A percentile compares a stretch with the other conserved stretches of the same genome.
Conservation (phyloP, 345 rosid species). For the Atalantia buxifolia region DNA sequence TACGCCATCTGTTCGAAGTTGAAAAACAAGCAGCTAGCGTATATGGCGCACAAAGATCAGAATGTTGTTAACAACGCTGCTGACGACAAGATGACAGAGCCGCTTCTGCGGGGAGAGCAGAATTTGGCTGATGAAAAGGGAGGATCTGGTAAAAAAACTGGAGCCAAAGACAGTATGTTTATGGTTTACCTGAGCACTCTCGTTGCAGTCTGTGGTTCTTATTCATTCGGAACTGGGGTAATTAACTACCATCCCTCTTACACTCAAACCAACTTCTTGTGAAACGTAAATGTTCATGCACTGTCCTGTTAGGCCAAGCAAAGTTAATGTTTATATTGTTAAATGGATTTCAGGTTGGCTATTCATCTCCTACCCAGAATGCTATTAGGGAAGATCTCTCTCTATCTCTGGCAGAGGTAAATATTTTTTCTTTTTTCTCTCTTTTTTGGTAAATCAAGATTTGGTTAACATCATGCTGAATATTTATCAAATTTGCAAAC, state of each 20-base stretch:
- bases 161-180: conserved; percentile 39
- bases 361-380: conserved; percentile 82
- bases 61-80: neutral
- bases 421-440: too few relatives aligned
- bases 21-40: neutral
- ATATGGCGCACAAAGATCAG: conserved; percentile 34
- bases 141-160: conserved; percentile 5
- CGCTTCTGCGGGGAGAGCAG: conserved; percentile 31
- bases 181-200: conserved; percentile 81
- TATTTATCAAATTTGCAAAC: neutral
- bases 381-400: conserved; percentile 74
- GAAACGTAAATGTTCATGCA: neutral
- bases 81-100: conserved; percentile 27
- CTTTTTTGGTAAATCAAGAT: too few relatives aligned
- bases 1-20: neutral
- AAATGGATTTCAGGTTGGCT: conserved; percentile 62
- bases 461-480: too few relatives aligned
- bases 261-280: neutral
- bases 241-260: conserved; percentile 16
- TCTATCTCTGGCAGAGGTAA: conserved; percentile 64
- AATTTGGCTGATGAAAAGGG: conserved; percentile 21
- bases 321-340: neutral
- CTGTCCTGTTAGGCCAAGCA: too few relatives aligned
- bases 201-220: conserved; percentile 83
- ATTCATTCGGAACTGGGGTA: conserved; percentile 78